phyloP scores from a whole-genome alignment of 2,329 filamentous ascomycete species.

The Cercospora canescens region DNA sequence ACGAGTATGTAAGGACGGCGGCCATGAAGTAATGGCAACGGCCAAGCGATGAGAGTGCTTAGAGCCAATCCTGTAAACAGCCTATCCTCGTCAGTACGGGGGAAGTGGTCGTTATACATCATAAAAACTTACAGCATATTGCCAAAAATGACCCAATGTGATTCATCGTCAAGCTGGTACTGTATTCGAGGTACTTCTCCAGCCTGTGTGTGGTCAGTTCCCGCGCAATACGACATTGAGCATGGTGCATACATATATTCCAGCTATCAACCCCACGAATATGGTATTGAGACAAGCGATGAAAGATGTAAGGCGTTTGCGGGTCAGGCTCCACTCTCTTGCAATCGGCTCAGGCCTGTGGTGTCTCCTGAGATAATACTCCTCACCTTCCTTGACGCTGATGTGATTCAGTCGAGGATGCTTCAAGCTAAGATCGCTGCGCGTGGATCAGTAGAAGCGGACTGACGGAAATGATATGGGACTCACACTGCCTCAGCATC shows the following conservation, averaged over 20 bases:
- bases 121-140: constrained; percentile 59
- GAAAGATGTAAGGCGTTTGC: constrained; percentile 68
- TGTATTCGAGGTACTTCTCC: constrained; percentile 78
- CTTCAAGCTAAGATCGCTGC: constrained; percentile 28
- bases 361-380: constrained; percentile 43
- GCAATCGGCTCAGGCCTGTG: constrained; percentile 67
- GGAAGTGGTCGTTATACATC: background rate
- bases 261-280: constrained; percentile 68
- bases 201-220: constrained; percentile 42
- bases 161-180: constrained; percentile 70
- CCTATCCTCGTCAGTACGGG: constrained; percentile 25
- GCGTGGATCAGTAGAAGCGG: background rate
- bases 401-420: constrained; percentile 37
- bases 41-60: constrained; percentile 71
- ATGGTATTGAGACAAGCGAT: constrained; percentile 74
- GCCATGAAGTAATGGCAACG: constrained; percentile 71
- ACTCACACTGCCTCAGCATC: constrained; percentile 11
- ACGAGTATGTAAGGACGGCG: constrained; percentile 75
- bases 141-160: constrained; percentile 68
- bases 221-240: background rate
- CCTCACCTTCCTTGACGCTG: constrained; percentile 37
- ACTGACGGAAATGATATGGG: background rate
- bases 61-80: constrained; percentile 71
- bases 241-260: constrained; percentile 59
- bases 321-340: constrained; percentile 66